phyloP scores from a whole-genome alignment of 305 asterid genomes.

The Plantago lanceolata region DNA sequence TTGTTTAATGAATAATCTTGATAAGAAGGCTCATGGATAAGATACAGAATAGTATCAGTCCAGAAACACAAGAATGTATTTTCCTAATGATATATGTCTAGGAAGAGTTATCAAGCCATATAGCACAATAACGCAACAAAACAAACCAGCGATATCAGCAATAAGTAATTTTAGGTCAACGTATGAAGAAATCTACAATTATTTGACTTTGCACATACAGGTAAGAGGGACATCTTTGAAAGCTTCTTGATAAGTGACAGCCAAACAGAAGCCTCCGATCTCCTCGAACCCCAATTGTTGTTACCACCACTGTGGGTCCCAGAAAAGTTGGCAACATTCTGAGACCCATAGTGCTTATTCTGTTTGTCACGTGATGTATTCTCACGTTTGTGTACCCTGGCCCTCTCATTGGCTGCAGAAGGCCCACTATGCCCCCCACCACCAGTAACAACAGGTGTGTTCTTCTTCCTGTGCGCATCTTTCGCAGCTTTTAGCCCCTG shows the following conservation, averaged over 20 bases:
- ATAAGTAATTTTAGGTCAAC: conserved; percentile 7
- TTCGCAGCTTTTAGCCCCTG: conserved; percentile 88
- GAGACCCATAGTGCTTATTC: conserved; percentile 68
- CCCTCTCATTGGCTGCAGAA: conserved; percentile 54
- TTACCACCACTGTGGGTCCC: conserved; percentile 50
- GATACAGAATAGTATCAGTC: background rate
- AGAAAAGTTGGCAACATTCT: conserved; percentile 39
- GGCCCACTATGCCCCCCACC: conserved; percentile 53
- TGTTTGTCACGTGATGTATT: conserved; percentile 54
- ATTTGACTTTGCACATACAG: conserved; percentile 50
- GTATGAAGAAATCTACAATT: conserved; percentile 20
- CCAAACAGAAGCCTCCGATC: conserved; percentile 88
- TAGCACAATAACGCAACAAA: conserved; percentile 13
- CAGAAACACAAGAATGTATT: conserved; percentile 14
- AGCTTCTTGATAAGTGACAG: conserved; percentile 71
- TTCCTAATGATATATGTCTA: background rate
- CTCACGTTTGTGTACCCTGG: conserved; percentile 55
- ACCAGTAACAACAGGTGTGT: conserved; percentile 34
- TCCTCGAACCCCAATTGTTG: conserved; percentile 58
- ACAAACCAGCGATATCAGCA: conserved; percentile 10
- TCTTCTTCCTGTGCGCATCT: conserved; percentile 65
- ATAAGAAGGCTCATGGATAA: background rate
- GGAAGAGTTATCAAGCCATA: conserved; percentile 5
- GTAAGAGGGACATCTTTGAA: conserved; percentile 73
- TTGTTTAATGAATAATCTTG: background rate